phyloP scores from a whole-genome alignment of 2,329 filamentous ascomycete genomes.

The Aspergillus quadrilineatus region DNA sequence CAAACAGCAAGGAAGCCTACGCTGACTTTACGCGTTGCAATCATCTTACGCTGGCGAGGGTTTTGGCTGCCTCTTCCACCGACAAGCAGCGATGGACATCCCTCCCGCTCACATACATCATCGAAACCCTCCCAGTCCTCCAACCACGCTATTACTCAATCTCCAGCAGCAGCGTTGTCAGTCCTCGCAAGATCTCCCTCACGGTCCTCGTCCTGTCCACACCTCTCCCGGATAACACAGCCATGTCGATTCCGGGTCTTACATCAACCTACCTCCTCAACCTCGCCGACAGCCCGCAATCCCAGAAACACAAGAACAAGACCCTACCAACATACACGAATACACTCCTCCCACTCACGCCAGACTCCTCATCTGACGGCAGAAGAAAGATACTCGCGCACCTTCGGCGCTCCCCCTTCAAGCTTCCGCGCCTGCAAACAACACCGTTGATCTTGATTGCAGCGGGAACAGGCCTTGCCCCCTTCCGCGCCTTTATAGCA shows the following conservation, averaged over 20 bases:
- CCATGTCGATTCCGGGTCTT: conserved; percentile 77
- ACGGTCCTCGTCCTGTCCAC: conserved; percentile 85
- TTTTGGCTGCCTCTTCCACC: conserved; percentile 19
- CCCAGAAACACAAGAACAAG: background rate
- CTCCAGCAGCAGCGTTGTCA: conserved; percentile 59
- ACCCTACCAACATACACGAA: conserved; percentile 7
- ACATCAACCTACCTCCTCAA: conserved; percentile 92
- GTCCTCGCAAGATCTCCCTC: conserved; percentile 62
- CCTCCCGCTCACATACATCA: conserved; percentile 82
- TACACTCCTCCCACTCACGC: conserved; percentile 66
- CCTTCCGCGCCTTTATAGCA: conserved; percentile 46
- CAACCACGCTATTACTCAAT: conserved; percentile 96
- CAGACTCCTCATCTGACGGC: conserved; percentile 66
- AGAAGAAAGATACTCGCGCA: conserved; percentile 74
- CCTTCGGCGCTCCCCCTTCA: conserved; percentile 93
- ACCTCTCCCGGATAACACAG: conserved; percentile 65
- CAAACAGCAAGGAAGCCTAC: conserved; percentile 84
- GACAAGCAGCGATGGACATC: conserved; percentile 59
- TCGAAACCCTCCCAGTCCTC: conserved; percentile 82
- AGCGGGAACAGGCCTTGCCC: conserved; percentile 53
- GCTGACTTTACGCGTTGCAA: conserved; percentile 70
- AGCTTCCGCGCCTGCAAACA: conserved; percentile 61
- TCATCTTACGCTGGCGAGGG: conserved; percentile 62
- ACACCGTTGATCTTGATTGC: conserved; percentile 55
- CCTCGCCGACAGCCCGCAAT: conserved; percentile 19